Conservation (phyloP, 176 grass and related monocot species). For the Carex kokanica region DNA sequence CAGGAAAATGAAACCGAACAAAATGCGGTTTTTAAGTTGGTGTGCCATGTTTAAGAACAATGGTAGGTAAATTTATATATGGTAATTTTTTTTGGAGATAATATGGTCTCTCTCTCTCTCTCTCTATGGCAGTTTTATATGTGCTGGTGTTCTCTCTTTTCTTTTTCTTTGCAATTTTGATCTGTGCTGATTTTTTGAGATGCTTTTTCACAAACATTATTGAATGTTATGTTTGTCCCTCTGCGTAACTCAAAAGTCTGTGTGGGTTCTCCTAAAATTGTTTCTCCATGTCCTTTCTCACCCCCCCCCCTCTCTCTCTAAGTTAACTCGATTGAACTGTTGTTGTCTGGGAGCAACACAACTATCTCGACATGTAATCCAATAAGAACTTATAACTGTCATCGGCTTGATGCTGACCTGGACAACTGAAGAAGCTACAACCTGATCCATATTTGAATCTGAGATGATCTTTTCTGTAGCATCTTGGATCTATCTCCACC, state of each 20-base stretch:
- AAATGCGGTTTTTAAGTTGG: slow-evolving; percentile 21
- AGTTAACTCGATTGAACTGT: not conserved
- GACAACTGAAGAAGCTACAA: not conserved
- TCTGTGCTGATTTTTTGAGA: slow-evolving; percentile 5
- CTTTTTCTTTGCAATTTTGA: slow-evolving; percentile 9
- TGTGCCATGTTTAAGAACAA: not conserved
- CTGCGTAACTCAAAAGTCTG: not conserved
- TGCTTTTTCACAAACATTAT: not conserved
- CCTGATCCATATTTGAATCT: not conserved
- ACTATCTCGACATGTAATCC: not conserved
- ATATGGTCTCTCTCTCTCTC: not conserved
- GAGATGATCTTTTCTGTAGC: not conserved
- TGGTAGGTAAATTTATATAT: slow-evolving; percentile 20
- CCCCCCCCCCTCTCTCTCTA: not conserved
- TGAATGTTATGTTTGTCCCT: not conserved
- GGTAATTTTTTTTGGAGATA: not conserved
- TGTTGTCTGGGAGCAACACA: not conserved
- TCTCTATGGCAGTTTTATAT: not conserved
- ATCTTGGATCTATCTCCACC: not conserved
- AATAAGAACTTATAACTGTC: not conserved
- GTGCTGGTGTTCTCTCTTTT: not conserved
- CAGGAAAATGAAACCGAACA: slow-evolving; percentile 20
- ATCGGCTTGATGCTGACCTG: not conserved
- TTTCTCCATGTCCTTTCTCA: not conserved
- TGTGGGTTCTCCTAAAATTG: not conserved